Evolutionary conservation across 73 alveolate genomes (phyloP).

Genomic region (Halteria grandinella): DNA sequence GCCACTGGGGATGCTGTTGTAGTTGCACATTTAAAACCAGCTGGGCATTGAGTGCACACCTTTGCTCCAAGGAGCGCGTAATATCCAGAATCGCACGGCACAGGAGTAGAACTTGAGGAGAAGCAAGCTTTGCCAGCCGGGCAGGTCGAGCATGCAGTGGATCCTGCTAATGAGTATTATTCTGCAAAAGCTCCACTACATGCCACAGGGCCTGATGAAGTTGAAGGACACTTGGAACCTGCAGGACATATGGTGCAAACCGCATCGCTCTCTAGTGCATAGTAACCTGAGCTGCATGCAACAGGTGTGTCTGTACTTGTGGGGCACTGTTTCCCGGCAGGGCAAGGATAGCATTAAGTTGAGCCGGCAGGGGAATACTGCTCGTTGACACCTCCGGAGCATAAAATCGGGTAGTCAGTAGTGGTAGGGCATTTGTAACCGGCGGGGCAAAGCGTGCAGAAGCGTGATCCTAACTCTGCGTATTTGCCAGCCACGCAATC

Average conservation of each 20-base stretch:
- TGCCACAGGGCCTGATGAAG: not conserved
- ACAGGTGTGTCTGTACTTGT: not conserved
- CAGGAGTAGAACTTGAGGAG: constrained; percentile 6
- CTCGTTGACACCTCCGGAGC: constrained; percentile 20
- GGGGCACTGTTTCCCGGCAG: constrained; percentile 22
- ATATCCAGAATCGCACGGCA: constrained; percentile 33
- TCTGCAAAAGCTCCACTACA: constrained; percentile 46
- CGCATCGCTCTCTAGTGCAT: constrained; percentile 29
- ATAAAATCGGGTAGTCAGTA: not conserved
- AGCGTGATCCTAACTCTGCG: constrained; percentile 35
- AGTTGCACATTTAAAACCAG: constrained; percentile 46
- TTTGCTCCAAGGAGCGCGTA: constrained; percentile 27
- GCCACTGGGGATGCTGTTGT: not conserved
- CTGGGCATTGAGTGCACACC: constrained; percentile 48
- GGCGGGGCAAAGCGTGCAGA: constrained; percentile 67
- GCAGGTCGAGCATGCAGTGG: constrained; percentile 59
- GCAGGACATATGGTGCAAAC: constrained; percentile 59
- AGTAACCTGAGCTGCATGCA: constrained; percentile 16
- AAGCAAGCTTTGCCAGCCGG: constrained; percentile 64
- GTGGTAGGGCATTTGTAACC: constrained; percentile 20
- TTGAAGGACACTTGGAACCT: constrained; percentile 25
- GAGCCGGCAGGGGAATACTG: not conserved
- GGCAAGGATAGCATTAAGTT: constrained; percentile 15
- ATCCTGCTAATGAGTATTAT: constrained; percentile 34
- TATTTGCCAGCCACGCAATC: constrained; percentile 47